Evolutionary conservation across 495 filamentous ascomycete species (phyloP).

Genomic region (Letharia lupina): DNA sequence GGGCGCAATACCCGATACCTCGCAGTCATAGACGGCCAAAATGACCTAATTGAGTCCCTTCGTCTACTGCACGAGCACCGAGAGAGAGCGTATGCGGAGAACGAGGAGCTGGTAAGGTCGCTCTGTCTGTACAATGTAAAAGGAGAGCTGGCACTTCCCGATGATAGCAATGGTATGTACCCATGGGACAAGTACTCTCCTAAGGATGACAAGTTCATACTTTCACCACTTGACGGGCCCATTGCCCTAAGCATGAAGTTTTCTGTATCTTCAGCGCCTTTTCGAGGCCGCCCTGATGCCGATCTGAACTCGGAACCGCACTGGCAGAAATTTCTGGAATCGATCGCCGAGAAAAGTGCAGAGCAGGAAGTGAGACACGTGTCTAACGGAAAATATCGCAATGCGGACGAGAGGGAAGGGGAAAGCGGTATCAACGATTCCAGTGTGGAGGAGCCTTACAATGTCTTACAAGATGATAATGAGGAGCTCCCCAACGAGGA

Average conservation of each 20-base stretch:
- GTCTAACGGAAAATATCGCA: not conserved
- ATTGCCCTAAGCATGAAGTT: not conserved
- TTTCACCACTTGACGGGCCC: not conserved
- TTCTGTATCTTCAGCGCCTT: not conserved
- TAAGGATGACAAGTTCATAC: not conserved
- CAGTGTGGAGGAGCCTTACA: not conserved
- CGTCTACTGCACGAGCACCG: not conserved
- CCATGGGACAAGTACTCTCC: no score
- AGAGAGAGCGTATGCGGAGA: not conserved
- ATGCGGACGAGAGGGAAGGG: not conserved
- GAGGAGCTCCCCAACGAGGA: not conserved
- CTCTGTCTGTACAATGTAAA: not conserved
- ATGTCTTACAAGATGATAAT: not conserved
- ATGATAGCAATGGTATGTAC: not conserved
- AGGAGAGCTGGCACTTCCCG: not conserved
- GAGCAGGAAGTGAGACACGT: not conserved
- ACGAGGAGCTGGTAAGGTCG: not conserved
- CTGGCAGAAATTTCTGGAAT: not conserved
- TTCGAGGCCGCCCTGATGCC: not conserved
- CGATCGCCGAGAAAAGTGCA: not conserved
- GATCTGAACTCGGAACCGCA: not conserved
- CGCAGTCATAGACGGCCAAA: not conserved
- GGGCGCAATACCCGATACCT: not conserved
- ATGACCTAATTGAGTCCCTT: not conserved
- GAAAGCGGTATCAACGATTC: not conserved